These are phyloP conservation scores for Pichia sporocuriosa DNA, from an alignment of 805 yeast species.

Conservation along the genomic window DNA sequence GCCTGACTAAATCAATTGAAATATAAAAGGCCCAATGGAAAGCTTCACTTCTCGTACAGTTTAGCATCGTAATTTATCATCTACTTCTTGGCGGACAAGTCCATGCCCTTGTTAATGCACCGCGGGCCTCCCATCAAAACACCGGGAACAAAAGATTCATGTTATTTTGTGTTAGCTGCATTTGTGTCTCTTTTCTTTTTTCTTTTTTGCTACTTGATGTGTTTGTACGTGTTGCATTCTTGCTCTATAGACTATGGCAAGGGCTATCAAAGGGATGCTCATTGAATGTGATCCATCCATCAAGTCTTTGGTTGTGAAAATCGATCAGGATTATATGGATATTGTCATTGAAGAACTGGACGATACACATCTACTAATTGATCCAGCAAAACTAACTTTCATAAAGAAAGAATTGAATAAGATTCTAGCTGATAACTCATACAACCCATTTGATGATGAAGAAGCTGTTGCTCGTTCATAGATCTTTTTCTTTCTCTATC, in stretches of 20 bases:
- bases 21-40: too few species aligned
- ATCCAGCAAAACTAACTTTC: constrained; percentile 64
- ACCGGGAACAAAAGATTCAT: not conserved
- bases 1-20: too few species aligned
- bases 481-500: too few species aligned
- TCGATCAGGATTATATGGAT: constrained; percentile 71
- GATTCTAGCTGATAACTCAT: constrained; percentile 74
- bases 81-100: too few species aligned
- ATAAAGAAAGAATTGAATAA: constrained; percentile 73
- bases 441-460: constrained; percentile 76
- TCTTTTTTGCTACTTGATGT: too few species aligned
- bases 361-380: constrained; percentile 82
- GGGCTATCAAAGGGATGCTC: constrained; percentile 50
- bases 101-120: too few species aligned
- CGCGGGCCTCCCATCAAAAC: too few species aligned
- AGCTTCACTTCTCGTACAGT: not conserved
- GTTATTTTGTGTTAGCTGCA: not conserved
- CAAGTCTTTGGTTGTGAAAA: constrained; percentile 73
- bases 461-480: constrained; percentile 24
- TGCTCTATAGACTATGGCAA: constrained; percentile 32
- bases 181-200: not conserved
- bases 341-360: constrained; percentile 75
- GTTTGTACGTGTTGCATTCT: too few species aligned
- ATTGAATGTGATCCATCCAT: constrained; percentile 81
- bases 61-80: too few species aligned